Evolutionary conservation across 768 basidiomycete species (phyloP).

Genomic region (Pisolithus orientalis): DNA sequence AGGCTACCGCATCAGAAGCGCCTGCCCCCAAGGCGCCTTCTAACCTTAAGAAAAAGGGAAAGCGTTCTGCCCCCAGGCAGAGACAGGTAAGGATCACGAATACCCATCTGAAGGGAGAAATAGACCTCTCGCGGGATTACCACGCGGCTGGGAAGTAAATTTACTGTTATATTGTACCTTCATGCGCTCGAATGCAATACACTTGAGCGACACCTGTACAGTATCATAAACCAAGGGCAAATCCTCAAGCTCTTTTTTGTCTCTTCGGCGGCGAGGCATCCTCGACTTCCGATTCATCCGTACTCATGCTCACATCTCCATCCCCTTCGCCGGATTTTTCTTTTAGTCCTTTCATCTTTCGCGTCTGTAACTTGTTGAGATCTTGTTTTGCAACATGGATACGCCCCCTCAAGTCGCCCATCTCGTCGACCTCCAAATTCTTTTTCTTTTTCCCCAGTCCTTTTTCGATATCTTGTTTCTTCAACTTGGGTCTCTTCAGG

Average conservation of each 20-base stretch:
- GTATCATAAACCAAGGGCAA: no score
- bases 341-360: conserved; percentile 96
- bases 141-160: conserved; percentile 13
- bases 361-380: conserved; percentile 74
- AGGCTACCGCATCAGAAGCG: conserved; percentile 66
- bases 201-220: no score
- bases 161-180: no score
- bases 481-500: conserved; percentile 78
- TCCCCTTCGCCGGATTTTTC: conserved; percentile 22
- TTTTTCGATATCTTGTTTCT: conserved; percentile 80
- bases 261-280: no score
- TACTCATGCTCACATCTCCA: no score
- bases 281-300: no score
- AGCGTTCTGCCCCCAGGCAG: conserved; percentile 64
- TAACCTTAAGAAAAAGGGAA: conserved; percentile 74
- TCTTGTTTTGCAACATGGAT: conserved; percentile 91
- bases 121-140: conserved; percentile 80
- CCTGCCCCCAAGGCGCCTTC: conserved; percentile 48
- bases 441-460: conserved; percentile 90
- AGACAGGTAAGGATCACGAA: conserved; percentile 84
- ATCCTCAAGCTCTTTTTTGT: no score
- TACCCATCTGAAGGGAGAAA: conserved; percentile 77
- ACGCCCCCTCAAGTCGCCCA: conserved; percentile 91
- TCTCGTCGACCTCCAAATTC: conserved; percentile 95
- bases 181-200: no score